Evolutionary conservation across 2,329 filamentous ascomycete species (phyloP), one percentile per base, ranked within the genome.

Genomic region (Reticulascus tulasneorum): DNA sequence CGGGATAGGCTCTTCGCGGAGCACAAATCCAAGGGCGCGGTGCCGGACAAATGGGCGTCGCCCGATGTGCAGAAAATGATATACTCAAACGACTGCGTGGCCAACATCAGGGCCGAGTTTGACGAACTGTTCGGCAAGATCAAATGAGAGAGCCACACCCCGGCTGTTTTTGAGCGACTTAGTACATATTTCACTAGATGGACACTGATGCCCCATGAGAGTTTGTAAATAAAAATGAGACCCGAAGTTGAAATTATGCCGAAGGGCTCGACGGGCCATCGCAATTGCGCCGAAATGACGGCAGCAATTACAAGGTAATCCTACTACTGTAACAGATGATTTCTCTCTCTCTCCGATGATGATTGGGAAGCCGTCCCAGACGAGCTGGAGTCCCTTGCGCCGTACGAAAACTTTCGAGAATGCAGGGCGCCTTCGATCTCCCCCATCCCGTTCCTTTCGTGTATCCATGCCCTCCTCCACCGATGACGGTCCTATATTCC

Each of bases 11-110:
- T 67, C 59, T 77, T 80, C 53, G 70, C 67, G 26, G 63, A 71
- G 35, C 64, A 74, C 42, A 67, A 64, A 47, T 64, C 49, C 54
- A 71, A 68, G 51, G 67, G 59, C 43, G 69, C 61, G 37, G 73
- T 73, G 41, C 78, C 78, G 3, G 80, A 84, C 59, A 84, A 82
- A 62, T 84, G 81, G 81, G 78, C 78, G 4, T 82, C 81, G 55
- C 77, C 79, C 9, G 79, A 84, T 49, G 77, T 84, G 26, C 80
- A 84, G 58, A 69, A 73, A 56, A 73, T 75, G 68, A 75, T 84
- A 42, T 84, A 84, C 56, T 71, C 73, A 9, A 69, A 79, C 50
- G 79, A 84, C 56, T 80, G 77, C 50, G 66, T 75, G 32, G 59
- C 66, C 49, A 70, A 77, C 37, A 69, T 77, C 0, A 56, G 59